Percentiles rank a stretch among this genome's conserved stretches.
Conservation (phyloP, 129 eudicot species). For the Gnaphalium uliginosum region DNA sequence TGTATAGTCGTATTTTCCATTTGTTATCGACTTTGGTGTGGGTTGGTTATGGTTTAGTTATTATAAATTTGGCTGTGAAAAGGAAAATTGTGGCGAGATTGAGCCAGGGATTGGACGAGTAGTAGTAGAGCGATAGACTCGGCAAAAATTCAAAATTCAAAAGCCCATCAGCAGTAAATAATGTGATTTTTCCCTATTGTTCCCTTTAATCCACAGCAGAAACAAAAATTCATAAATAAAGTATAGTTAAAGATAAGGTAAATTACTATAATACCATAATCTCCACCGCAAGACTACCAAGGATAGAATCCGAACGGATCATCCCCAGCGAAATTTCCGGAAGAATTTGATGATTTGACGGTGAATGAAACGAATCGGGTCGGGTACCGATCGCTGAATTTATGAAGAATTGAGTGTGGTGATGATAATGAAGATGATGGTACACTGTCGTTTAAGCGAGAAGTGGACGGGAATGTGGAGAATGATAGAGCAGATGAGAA, state of each 20-base stretch:
- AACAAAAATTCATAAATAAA: neutral
- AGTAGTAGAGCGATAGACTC: too few relatives aligned
- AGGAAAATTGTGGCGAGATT: too few relatives aligned
- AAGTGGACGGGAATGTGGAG: slow-evolving; percentile 41
- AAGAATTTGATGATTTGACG: slow-evolving; percentile 38
- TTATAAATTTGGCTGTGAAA: too few relatives aligned
- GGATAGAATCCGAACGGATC: slow-evolving; percentile 74
- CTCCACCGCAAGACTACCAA: slow-evolving; percentile 60
- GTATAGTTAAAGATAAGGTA: neutral
- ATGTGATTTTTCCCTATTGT: too few relatives aligned
- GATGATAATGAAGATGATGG: slow-evolving; percentile 26
- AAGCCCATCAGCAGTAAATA: too few relatives aligned
- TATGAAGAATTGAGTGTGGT: slow-evolving; percentile 19
- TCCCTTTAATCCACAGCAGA: neutral
- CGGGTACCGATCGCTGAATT: slow-evolving; percentile 38
- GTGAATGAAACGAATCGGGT: slow-evolving; percentile 38
- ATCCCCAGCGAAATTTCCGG: slow-evolving; percentile 38
- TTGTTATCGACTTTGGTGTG: too few relatives aligned
- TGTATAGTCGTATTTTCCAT: too few relatives aligned
- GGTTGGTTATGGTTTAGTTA: too few relatives aligned
- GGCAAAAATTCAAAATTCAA: too few relatives aligned
- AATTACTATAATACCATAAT: neutral
- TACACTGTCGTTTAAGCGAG: slow-evolving; percentile 33
- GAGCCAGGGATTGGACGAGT: too few relatives aligned
- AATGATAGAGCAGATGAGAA: slow-evolving; percentile 47